Percentiles rank a stretch among this genome's conserved stretches.
Evolutionary conservation across 257 asterid species (phyloP).

Genomic region (Solanum corneliomulleri): DNA sequence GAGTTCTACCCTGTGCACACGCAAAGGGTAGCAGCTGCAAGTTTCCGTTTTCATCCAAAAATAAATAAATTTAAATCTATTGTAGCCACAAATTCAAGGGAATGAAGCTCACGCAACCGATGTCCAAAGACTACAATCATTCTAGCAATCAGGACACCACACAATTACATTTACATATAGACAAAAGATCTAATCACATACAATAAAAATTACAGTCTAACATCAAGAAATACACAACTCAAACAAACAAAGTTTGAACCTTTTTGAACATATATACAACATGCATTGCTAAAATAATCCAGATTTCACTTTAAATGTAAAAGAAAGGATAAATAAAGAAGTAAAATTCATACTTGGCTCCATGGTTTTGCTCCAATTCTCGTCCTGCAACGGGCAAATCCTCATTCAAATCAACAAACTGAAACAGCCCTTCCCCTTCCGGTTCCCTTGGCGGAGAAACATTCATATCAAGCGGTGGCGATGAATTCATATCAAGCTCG

Average conservation of each 20-base stretch:
- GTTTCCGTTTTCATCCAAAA: too few relatives aligned
- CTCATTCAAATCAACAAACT: constrained; percentile 7
- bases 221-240: neutral
- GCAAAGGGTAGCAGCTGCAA: too few relatives aligned
- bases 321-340: neutral
- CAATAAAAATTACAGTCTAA: neutral
- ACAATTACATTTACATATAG: neutral
- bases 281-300: neutral
- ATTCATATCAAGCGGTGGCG: constrained; percentile 16
- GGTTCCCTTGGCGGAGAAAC: constrained; percentile 62
- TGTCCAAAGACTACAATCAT: neutral
- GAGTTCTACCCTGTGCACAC: too few relatives aligned
- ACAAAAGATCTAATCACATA: neutral
- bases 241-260: neutral
- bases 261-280: neutral
- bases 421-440: constrained; percentile 11
- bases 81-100: neutral
- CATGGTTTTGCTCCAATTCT: constrained; percentile 7
- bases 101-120: neutral
- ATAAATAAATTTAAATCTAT: neutral
- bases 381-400: constrained; percentile 25
- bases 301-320: neutral
- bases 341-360: constrained; percentile 42
- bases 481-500: constrained; percentile 51
- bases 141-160: neutral